A percentile compares a stretch with the other conserved stretches of the same genome.
Evolutionary conservation across 2,329 filamentous ascomycete species (phyloP).

Genomic region (Fusarium robinianum): DNA sequence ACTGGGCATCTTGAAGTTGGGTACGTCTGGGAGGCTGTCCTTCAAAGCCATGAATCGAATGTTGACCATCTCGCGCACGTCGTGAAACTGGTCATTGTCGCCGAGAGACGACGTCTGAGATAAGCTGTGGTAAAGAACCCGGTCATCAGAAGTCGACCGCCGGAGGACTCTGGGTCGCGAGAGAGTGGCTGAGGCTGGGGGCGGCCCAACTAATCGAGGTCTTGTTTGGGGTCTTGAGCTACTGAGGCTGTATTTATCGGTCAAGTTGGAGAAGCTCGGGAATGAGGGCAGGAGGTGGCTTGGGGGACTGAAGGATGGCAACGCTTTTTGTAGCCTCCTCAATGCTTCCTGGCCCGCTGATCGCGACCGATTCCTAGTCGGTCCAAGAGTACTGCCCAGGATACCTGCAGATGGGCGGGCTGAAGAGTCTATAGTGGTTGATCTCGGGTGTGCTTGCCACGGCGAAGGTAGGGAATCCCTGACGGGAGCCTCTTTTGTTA

Average conservation of each 20-base stretch:
- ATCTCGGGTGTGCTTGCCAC: constrained; percentile 36
- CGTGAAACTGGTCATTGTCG: constrained; percentile 78
- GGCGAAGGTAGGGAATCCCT: constrained; percentile 35
- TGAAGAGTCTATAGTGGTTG: constrained; percentile 25
- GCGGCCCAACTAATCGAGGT: constrained; percentile 9
- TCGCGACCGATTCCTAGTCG: constrained; percentile 54
- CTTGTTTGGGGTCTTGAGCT: constrained; percentile 7
- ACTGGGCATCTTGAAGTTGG: constrained; percentile 73
- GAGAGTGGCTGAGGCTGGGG: constrained; percentile 10
- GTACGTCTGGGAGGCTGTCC: constrained; percentile 80
- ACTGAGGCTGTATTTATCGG: constrained; percentile 30
- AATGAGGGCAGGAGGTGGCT: constrained; percentile 48
- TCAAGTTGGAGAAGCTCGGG: constrained; percentile 46
- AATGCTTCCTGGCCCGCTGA: constrained; percentile 62
- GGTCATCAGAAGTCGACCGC: constrained; percentile 64
- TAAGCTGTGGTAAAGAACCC: constrained; percentile 73
- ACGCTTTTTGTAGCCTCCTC: constrained; percentile 59
- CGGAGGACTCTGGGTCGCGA: constrained; percentile 37
- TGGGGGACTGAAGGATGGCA: constrained; percentile 54
- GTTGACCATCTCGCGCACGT: constrained; percentile 85
- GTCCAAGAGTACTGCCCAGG: constrained; percentile 53
- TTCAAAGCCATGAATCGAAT: constrained; percentile 87
- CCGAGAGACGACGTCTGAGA: constrained; percentile 83
- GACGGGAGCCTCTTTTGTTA: constrained; percentile 7
- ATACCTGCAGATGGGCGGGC: constrained; percentile 37